phyloP scores from a whole-genome alignment of 2,329 filamentous ascomycete species.

The Rhexocercosporidium sp. region DNA sequence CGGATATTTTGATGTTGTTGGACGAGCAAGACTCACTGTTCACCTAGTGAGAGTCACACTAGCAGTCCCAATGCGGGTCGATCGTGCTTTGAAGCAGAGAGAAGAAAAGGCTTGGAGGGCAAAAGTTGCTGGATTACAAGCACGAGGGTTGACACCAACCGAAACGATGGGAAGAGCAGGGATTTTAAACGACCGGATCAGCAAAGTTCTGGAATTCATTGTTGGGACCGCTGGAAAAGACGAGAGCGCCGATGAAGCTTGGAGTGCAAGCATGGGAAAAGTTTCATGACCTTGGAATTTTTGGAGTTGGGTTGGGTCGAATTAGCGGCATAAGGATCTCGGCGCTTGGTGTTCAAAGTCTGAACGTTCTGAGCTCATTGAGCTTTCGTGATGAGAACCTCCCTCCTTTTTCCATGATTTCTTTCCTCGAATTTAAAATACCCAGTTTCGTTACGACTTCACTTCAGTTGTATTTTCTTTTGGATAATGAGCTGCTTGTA shows the following conservation, averaged over 20 bases:
- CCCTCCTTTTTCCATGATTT: background rate
- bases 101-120: conserved; percentile 47
- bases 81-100: conserved; percentile 45
- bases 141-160: conserved; percentile 41
- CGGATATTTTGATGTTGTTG: conserved; percentile 47
- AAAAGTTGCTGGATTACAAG: conserved; percentile 44
- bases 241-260: conserved; percentile 45
- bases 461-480: background rate
- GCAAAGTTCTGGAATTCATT: conserved; percentile 47
- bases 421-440: background rate
- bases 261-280: conserved; percentile 38
- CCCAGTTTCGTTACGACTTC: background rate
- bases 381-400: background rate
- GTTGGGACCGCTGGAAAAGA: conserved; percentile 48
- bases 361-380: conserved; percentile 2
- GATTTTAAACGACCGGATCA: conserved; percentile 47
- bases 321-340: conserved; percentile 24
- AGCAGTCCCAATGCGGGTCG: conserved; percentile 47
- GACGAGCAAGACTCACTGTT: conserved; percentile 44
- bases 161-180: conserved; percentile 39
- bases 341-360: conserved; percentile 19
- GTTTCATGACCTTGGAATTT: conserved; percentile 6
- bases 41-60: conserved; percentile 47
- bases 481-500: background rate
- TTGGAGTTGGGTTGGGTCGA: conserved; percentile 13